phyloP scores from a whole-genome alignment of 2,329 filamentous ascomycete genomes.

The Neofusicoccum umdonicola region DNA sequence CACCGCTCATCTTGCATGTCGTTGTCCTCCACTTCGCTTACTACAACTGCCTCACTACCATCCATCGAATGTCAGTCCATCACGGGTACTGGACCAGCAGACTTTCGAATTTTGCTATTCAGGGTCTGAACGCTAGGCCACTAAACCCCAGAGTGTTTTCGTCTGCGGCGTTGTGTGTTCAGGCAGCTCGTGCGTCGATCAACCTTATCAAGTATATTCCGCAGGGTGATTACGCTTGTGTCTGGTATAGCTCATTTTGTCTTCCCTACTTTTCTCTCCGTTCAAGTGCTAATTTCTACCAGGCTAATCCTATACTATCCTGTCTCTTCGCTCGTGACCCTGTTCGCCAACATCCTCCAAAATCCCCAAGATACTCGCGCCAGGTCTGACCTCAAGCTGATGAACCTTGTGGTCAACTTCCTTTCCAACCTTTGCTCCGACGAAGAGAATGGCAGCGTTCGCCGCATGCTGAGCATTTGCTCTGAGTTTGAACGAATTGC shows the following conservation, averaged over 20 bases:
- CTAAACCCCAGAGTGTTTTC: constrained; percentile 93
- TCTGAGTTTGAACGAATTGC: constrained; percentile 96
- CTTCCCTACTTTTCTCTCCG: background rate
- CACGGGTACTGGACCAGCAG: constrained; percentile 98
- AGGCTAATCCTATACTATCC: constrained; percentile 94
- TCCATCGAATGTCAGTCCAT: constrained; percentile 97
- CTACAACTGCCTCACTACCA: constrained; percentile 96
- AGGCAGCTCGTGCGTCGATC: constrained; percentile 88
- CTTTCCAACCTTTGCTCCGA: constrained; percentile 85
- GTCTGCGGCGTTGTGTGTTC: constrained; percentile 87
- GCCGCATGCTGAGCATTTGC: constrained; percentile 90
- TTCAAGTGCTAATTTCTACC: constrained; percentile 28
- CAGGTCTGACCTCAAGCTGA: constrained; percentile 82
- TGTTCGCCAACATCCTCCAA: constrained; percentile 95
- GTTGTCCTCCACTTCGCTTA: constrained; percentile 95
- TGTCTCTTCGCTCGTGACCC: constrained; percentile 86
- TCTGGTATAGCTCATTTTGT: constrained; percentile 66
- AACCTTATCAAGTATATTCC: constrained; percentile 94
- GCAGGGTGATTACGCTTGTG: constrained; percentile 89
- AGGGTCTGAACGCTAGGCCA: constrained; percentile 85
- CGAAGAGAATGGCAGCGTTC: constrained; percentile 84
- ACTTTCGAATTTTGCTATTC: constrained; percentile 90
- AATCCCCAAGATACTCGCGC: constrained; percentile 89
- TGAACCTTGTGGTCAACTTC: constrained; percentile 92
- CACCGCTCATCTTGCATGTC: constrained; percentile 88